Evolutionary conservation across 495 filamentous ascomycete genomes (phyloP).

Genomic region (Lentithecium fluviatile): DNA sequence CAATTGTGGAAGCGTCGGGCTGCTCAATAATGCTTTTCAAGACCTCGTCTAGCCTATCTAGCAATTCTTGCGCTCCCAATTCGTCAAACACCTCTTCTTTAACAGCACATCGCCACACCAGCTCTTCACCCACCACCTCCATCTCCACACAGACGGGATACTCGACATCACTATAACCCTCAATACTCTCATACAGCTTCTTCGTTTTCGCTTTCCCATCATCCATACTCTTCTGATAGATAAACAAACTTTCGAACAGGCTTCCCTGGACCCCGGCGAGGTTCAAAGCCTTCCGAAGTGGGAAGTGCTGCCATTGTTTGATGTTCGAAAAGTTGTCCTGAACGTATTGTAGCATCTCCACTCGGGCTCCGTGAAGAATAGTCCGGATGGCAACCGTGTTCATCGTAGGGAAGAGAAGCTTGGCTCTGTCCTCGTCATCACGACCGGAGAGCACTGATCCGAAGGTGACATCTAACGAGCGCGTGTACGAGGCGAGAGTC

Average conservation of each 20-base stretch:
- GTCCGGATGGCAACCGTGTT: conserved; percentile 68
- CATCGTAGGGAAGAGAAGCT: conserved; percentile 74
- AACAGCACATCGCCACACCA: conserved; percentile 71
- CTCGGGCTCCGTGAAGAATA: conserved; percentile 60
- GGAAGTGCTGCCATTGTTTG: conserved; percentile 63
- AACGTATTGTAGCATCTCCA: conserved; percentile 62
- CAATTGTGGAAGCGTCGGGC: conserved; percentile 51
- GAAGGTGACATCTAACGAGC: conserved; percentile 64
- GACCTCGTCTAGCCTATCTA: conserved; percentile 55
- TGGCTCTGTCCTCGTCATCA: conserved; percentile 55
- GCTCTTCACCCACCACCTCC: conserved; percentile 54
- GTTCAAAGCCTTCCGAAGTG: conserved; percentile 61
- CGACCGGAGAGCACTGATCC: conserved; percentile 71
- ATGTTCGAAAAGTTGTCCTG: conserved; percentile 53
- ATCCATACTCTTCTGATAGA: conserved; percentile 55
- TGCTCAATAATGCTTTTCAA: conserved; percentile 52
- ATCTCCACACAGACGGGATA: conserved; percentile 80
- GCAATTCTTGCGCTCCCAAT: conserved; percentile 47
- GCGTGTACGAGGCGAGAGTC: conserved; percentile 55
- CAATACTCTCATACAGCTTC: conserved; percentile 55
- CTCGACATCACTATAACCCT: conserved; percentile 63
- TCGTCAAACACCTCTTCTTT: conserved; percentile 53
- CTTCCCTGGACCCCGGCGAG: conserved; percentile 38
- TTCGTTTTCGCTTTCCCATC: not conserved
- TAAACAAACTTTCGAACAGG: conserved; percentile 64